Conservation (phyloP, 2,329 filamentous ascomycete species). For the Exophiala calicioides region DNA sequence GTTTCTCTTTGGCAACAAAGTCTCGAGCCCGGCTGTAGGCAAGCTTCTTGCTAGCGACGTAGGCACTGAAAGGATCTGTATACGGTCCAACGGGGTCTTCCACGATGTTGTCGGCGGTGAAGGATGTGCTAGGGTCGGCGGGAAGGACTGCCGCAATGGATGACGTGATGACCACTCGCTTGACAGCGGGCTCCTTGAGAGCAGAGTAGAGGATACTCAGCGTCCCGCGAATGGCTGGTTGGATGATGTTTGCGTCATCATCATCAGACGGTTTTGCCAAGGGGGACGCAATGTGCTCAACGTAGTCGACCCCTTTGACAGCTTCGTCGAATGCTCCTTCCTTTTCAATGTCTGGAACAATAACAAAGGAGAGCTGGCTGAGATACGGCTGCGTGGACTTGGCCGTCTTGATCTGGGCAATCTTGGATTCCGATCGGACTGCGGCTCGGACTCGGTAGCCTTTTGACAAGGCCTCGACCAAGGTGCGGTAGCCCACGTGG, state of each 20-base stretch:
- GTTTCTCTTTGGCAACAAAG: constrained; percentile 58
- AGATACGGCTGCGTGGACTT: constrained; percentile 25
- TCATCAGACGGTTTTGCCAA: constrained; percentile 12
- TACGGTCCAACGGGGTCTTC: constrained; percentile 30
- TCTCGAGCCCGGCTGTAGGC: constrained; percentile 68
- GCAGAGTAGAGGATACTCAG: constrained; percentile 60
- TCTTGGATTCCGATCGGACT: constrained; percentile 31
- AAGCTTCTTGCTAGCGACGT: constrained; percentile 60
- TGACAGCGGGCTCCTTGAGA: constrained; percentile 66
- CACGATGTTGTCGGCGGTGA: constrained; percentile 36
- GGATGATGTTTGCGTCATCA: constrained; percentile 44
- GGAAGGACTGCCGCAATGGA: constrained; percentile 65
- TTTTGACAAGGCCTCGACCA: constrained; percentile 30
- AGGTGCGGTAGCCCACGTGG: constrained; percentile 31
- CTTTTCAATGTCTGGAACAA: constrained; percentile 72
- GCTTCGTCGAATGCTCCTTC: constrained; percentile 71
- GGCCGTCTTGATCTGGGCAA: constrained; percentile 22
- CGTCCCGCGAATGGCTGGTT: constrained; percentile 64
- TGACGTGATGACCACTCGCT: constrained; percentile 70
- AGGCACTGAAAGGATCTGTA: constrained; percentile 37
- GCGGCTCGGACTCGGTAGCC: constrained; percentile 33
- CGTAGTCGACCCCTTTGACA: constrained; percentile 49
- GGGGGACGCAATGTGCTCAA: constrained; percentile 39
- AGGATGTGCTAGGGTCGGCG: constrained; percentile 35
- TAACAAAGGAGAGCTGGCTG: constrained; percentile 61